A percentile compares a stretch with the other conserved stretches of the same genome.
phyloP scores from a whole-genome alignment of 768 basidiomycete genomes.

The Tylopilus balloui region DNA sequence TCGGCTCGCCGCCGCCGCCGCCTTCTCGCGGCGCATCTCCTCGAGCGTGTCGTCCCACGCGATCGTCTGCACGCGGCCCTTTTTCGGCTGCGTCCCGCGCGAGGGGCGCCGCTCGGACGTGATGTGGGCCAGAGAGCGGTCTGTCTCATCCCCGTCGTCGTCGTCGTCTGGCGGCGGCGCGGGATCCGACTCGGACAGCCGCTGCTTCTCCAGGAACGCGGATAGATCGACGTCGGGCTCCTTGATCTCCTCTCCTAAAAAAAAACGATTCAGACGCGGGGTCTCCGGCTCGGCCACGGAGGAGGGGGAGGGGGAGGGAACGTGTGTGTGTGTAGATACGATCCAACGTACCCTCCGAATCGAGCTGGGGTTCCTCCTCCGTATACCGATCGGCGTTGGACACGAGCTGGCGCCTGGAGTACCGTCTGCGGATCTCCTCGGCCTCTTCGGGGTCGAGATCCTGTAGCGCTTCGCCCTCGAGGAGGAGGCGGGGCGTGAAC shows the following conservation, averaged over 20 bases:
- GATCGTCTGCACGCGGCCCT: slow-evolving; percentile 61
- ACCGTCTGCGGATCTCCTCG: slow-evolving; percentile 47
- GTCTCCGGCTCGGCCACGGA: too few species aligned
- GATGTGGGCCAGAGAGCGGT: slow-evolving; percentile 53
- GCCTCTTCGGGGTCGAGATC: slow-evolving; percentile 42
- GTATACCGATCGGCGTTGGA: slow-evolving; percentile 72
- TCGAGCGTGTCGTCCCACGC: slow-evolving; percentile 69
- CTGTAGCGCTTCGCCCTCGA: slow-evolving; percentile 51
- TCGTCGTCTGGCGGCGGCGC: slow-evolving; percentile 21
- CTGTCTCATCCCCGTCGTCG: slow-evolving; percentile 51
- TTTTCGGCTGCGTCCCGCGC: slow-evolving; percentile 41
- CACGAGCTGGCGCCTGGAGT: slow-evolving; percentile 52
- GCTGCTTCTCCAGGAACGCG: slow-evolving; percentile 60
- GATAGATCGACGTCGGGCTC: slow-evolving; percentile 76
- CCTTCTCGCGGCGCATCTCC: slow-evolving; percentile 63
- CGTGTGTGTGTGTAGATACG: too few species aligned
- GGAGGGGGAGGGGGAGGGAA: too few species aligned
- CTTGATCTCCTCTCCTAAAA: slow-evolving; percentile 54
- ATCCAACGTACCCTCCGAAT: slow-evolving; percentile 55
- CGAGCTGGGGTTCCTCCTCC: slow-evolving; percentile 65
- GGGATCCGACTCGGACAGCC: slow-evolving; percentile 43
- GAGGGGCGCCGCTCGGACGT: slow-evolving; percentile 27
- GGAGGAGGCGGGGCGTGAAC: slow-evolving; percentile 54
- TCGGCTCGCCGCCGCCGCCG: slow-evolving; percentile 68
- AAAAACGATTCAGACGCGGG: background rate